Evolutionary conservation across 331 rosid genomes (phyloP), one percentile per base, ranked within the genome.

Genomic region (Cydonia oblonga): DNA sequence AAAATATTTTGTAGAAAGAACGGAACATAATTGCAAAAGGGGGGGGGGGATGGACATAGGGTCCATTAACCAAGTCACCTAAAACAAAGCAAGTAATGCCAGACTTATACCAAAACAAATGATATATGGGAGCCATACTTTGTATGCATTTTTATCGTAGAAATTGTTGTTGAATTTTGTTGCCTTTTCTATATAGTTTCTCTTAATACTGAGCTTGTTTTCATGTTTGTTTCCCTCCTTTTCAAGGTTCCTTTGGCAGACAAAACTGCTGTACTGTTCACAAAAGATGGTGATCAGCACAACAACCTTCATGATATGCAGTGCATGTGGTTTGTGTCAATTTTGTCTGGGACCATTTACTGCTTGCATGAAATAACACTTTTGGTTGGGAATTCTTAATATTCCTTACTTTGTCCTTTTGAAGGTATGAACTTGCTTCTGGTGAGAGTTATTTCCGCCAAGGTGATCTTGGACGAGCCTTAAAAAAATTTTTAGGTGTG

Each of bases 221-320:
- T 5, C 3, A 19, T 54, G 49, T 40, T 72, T 66, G 52, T 64
- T 53, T 32, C 42, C 70, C 28, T 13, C 23, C 23, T 40, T 68
- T 69, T 76, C 72, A 72, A 95, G 99, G 92, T 91, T 77, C 82
- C 91, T 80, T 88, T 91, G 82, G 99, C 97, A 2, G 99, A 91
- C 78, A 91, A 86, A 88, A 95, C 96, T 80, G 99, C 99, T 74
- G 96, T 90, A 40, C 79, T 95, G 80, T 95, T 95, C 86, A 95
- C 99, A 6, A 95, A 95, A 85, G 99, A 95, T 10, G 99, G 99
- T 63, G 99, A 95, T 76, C 97, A 91, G 76, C 96, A 95, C 83
- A 95, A 88, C 84, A 95, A 95, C 80, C 96, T 95, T 59, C 97
- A 95, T 83, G 99, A 95, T 83, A 95, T 95, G 99, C 99, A 95